A percentile compares a stretch with the other conserved stretches of the same genome.
phyloP scores from a whole-genome alignment of 345 rosid genomes.

The Psidium guajava region DNA sequence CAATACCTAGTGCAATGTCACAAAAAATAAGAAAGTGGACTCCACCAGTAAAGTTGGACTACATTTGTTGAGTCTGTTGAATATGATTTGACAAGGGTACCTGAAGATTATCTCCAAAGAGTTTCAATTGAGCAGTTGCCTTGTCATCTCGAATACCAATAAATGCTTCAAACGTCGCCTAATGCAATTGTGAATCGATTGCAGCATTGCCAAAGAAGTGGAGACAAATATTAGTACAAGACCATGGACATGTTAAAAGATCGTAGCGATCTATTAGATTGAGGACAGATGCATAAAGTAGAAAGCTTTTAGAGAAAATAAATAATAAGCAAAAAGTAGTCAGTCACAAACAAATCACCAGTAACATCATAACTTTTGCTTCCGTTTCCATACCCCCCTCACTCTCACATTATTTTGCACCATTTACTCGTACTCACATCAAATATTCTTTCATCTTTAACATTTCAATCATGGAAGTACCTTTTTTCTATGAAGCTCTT shows the following conservation, averaged over 20 bases:
- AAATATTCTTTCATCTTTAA: neutral
- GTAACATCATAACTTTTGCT: neutral
- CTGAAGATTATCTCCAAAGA: conserved; percentile 82
- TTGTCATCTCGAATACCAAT: conserved; percentile 80
- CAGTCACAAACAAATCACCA: neutral
- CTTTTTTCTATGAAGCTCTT: neutral
- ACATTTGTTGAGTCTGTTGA: neutral
- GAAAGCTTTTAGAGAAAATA: neutral
- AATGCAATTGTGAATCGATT: neutral
- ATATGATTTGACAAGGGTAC: conserved; percentile 18
- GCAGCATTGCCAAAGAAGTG: neutral
- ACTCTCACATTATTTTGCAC: neutral
- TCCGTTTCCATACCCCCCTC: neutral
- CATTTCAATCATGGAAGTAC: neutral
- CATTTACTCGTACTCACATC: neutral
- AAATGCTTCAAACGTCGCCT: conserved; percentile 92
- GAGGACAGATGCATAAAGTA: neutral
- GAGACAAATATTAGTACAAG: neutral
- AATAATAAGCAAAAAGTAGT: neutral
- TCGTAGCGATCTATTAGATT: neutral
- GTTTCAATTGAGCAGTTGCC: conserved; percentile 73
- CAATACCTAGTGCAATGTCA: conserved; percentile 35
- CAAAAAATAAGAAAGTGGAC: neutral
- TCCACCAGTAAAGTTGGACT: neutral
- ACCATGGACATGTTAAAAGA: neutral